phyloP scores from a whole-genome alignment of 192 early-diverging fungal species.

The Podila minutissima region DNA sequence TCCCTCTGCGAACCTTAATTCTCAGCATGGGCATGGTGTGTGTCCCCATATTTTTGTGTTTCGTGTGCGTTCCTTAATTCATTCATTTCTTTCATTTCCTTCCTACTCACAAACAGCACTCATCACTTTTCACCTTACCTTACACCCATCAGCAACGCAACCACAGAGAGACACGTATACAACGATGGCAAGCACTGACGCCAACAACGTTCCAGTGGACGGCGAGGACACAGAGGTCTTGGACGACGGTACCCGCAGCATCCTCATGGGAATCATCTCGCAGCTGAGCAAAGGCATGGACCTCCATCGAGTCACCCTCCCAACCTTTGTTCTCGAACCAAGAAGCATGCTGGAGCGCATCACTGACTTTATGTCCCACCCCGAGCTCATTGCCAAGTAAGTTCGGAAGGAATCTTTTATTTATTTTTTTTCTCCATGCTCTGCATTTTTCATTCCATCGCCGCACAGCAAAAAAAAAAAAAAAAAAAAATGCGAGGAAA shows the following conservation, averaged over 20 bases:
- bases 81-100: no score
- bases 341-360: slow-evolving; percentile 94
- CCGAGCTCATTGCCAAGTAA: slow-evolving; percentile 82
- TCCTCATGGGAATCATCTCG: slow-evolving; percentile 86
- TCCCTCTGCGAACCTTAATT: no score
- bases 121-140: no score
- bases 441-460: neutral
- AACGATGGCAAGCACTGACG: neutral
- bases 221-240: slow-evolving; percentile 79
- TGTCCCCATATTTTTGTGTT: no score
- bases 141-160: no score
- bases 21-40: no score
- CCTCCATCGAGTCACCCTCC: slow-evolving; percentile 92
- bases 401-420: slow-evolving; percentile 5
- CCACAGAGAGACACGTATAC: no score
- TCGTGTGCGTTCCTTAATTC: no score
- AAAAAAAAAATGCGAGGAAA: neutral
- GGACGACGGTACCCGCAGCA: slow-evolving; percentile 82
- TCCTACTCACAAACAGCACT: no score
- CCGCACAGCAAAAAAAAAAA: neutral
- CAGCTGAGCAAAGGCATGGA: slow-evolving; percentile 93
- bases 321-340: slow-evolving; percentile 95
- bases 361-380: slow-evolving; percentile 96
- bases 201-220: slow-evolving; percentile 12
- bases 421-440: no score